Evolutionary conservation across 2,329 filamentous ascomycete species (phyloP).

Genomic region (Teratosphaeria epicoccoides): DNA sequence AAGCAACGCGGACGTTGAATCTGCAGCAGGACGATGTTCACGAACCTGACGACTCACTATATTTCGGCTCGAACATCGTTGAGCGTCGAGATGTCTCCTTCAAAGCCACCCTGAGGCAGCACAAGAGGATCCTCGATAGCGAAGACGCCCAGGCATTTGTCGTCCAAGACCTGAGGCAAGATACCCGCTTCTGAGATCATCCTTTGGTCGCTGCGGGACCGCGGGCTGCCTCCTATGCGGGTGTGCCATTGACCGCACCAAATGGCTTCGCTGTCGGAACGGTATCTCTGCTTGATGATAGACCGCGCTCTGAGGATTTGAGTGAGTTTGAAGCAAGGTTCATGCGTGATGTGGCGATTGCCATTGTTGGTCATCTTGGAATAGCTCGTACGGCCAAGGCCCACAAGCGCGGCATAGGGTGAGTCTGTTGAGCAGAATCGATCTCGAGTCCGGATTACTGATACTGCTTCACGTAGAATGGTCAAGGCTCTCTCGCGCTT

Average conservation of each 20-base stretch:
- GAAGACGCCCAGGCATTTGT: slow-evolving; percentile 2
- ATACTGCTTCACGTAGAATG: neutral
- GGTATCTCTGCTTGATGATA: slow-evolving; percentile 22
- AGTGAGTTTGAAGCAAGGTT: slow-evolving; percentile 8
- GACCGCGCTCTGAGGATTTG: slow-evolving; percentile 6
- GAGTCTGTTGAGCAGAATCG: neutral
- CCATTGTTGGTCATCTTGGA: slow-evolving; percentile 27
- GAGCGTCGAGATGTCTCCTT: neutral
- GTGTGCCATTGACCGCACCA: slow-evolving; percentile 24
- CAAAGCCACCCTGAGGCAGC: neutral
- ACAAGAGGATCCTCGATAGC: neutral
- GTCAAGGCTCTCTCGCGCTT: neutral
- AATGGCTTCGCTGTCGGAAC: slow-evolving; percentile 27
- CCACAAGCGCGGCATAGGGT: slow-evolving; percentile 8
- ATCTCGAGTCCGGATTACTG: neutral
- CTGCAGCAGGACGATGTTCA: slow-evolving; percentile 21
- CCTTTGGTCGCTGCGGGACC: slow-evolving; percentile 22
- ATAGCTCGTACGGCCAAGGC: slow-evolving; percentile 26
- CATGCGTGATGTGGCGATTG: slow-evolving; percentile 23
- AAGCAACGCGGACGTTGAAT: slow-evolving; percentile 39
- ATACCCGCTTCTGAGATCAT: slow-evolving; percentile 23
- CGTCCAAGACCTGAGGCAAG: slow-evolving; percentile 21
- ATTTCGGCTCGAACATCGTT: slow-evolving; percentile 9
- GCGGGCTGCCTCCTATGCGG: slow-evolving; percentile 23
- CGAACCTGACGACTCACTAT: neutral